Evolutionary conservation across 1,284 basidiomycete species (phyloP).

Genomic region (Microbotryomycetes sp.): DNA sequence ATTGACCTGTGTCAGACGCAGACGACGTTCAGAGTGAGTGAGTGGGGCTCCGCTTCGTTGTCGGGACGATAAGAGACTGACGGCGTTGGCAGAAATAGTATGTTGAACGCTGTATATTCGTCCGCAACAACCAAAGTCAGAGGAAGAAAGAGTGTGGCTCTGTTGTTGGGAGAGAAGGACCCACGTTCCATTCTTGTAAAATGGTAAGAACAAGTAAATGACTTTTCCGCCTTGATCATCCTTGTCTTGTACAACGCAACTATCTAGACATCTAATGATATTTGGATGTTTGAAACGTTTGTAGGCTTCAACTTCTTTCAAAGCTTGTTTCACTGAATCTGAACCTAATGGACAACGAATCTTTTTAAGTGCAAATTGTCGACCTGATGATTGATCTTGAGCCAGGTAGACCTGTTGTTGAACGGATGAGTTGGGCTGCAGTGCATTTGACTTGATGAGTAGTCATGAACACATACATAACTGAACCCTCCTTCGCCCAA

Average conservation of each 20-base stretch:
- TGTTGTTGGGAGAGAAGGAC: too few species aligned
- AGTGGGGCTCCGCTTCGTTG: background rate
- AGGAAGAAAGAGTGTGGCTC: slow-evolving; percentile 34
- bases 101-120: slow-evolving; percentile 67
- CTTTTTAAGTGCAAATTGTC: slow-evolving; percentile 89
- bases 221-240: slow-evolving; percentile 76
- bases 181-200: slow-evolving; percentile 59
- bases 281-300: slow-evolving; percentile 63
- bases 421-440: slow-evolving; percentile 44
- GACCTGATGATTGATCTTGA: slow-evolving; percentile 47
- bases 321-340: slow-evolving; percentile 32
- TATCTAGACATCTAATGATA: slow-evolving; percentile 85
- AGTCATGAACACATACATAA: slow-evolving; percentile 54
- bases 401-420: slow-evolving; percentile 40
- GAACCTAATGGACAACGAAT: slow-evolving; percentile 36
- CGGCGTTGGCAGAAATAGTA: slow-evolving; percentile 77
- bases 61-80: slow-evolving; percentile 39
- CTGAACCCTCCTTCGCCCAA: slow-evolving; percentile 93
- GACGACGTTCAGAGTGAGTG: background rate
- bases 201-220: slow-evolving; percentile 79
- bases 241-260: slow-evolving; percentile 87
- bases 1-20: slow-evolving; percentile 45
- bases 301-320: slow-evolving; percentile 38
- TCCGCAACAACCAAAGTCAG: background rate
- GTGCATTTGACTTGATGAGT: too few species aligned